Base-by-base conservation (phyloP, 495 filamentous ascomycete genomes). In the Xanthoparmelia taractica region DNA sequence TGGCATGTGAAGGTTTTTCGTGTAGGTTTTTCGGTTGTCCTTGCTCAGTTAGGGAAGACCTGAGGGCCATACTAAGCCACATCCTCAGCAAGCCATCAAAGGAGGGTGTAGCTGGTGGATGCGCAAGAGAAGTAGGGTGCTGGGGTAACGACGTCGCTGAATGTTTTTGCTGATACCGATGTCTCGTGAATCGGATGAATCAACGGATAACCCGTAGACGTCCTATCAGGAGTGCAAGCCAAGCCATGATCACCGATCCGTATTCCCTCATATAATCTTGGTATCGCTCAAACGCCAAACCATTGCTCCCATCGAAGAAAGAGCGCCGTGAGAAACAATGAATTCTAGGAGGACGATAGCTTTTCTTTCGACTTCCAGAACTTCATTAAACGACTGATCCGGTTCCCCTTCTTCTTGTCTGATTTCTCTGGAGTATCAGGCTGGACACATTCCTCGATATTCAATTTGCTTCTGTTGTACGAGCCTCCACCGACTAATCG, bases 381-480 rank as follows among this genome's bases (percentile, higher is more conserved):
- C 61, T 89, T 86, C 83, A 94, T 86, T 70, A 94, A 76, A 41
- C 88, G 85, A 71, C 89, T 91, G 43, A 96, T 76, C 41, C 90
- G 82, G 67, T 85, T 89, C 29, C 84, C 80, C 73, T 87, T 93
- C 68, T 81, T 82, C 72, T 86, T 91, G 20, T 77, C 67, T 60
- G 79, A 80, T 73, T 83, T 86, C 59, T 88, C 85, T 18, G 76
- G 73, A 52, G 81, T 77, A 37, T 79, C 78, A 31, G 82, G 80
- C 13, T 74, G 72, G 31, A 76, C 66, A 70, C 86, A 78, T 68
- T 82, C 85, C 64, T 91, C 89, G 68, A 92, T 86, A 33, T 84
- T 87, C 31, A 94, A 79, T 73, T 92, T 93, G 76, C 88, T 91
- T 71, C 83, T 84, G 70, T 94, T 84, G 66, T 91, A 85, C 12